Base-by-base conservation (phyloP, 805 yeast genomes). In the Lipomyces sp. region DNA sequence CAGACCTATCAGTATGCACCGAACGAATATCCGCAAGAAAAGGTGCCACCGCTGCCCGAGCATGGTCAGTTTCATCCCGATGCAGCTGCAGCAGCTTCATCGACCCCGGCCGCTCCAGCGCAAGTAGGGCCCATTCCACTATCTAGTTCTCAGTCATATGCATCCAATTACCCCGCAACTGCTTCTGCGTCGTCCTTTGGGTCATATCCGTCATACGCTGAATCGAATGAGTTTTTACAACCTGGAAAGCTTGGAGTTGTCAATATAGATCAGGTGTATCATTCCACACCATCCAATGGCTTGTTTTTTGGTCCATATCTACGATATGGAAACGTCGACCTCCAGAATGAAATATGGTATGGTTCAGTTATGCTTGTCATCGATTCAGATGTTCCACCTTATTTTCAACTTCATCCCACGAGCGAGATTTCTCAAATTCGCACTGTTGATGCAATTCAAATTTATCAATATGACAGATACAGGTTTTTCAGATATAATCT, bases 261-360 rank as follows among this genome's bases (percentile, higher is more conserved):
- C 23, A 57, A 55, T 29, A 35, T 55, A 31, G 45, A 44, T 35
- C 19, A 34, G 5, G 39, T 31, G 4, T 55, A 55, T 39, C 51
- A 45, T 28, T 19, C 53, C 2, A 18, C 13, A n/a, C 59, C 59
- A 2, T 49, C 52, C 7, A 55, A 55, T 33, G 59, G 59, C 2
- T 11, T 45, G 16, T 55, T 18, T 28, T 55, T 55, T 39, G 59
- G 59, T 10, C 59, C 59, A 14, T 55, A 55, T 14, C 42, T 55
- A 41, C 53, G 59, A 4, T 55, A 55, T 31, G 45, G 43, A 23
- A 55, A 55, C 39, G 26, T 55, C 23, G 59, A 55, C 35, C 45
- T 55, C 16, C 39, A 47, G 28, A 39, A 51, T 10, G 49, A 43
- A 1, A 50, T 34, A 5, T 55, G 59, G 59, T 32, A 38, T 16